phyloP scores from a whole-genome alignment of 805 yeast species.

The Blastobotrys attinorum region DNA sequence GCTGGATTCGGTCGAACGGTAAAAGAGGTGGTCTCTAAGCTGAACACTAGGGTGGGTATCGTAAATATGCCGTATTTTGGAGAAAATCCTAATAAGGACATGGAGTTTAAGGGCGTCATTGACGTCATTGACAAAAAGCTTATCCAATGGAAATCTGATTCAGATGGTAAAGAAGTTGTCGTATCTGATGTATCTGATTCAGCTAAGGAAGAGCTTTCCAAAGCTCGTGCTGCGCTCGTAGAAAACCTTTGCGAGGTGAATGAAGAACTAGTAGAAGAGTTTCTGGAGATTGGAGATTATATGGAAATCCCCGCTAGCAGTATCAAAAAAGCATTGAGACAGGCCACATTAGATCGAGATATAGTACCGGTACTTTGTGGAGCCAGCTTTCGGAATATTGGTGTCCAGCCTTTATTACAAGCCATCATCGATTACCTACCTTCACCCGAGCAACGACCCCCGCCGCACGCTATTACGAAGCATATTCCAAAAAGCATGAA shows the following conservation, averaged over 20 bases:
- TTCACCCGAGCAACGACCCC: constrained; percentile 57
- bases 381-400: constrained; percentile 84
- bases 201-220: constrained; percentile 40
- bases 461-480: constrained; percentile 41
- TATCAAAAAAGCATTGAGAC: constrained; percentile 54
- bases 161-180: constrained; percentile 44
- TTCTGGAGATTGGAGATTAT: constrained; percentile 64
- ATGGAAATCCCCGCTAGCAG: constrained; percentile 47
- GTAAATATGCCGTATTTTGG: constrained; percentile 72
- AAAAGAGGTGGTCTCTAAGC: constrained; percentile 66
- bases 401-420: constrained; percentile 90
- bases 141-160: constrained; percentile 33
- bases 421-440: constrained; percentile 75
- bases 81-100: constrained; percentile 32
- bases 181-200: constrained; percentile 36
- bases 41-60: constrained; percentile 65
- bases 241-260: constrained; percentile 82
- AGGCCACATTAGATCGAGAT: constrained; percentile 48
- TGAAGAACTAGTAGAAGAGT: constrained; percentile 67
- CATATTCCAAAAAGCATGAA: constrained; percentile 17
- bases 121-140: constrained; percentile 63
- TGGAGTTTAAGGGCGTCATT: constrained; percentile 57
- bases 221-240: constrained; percentile 64
- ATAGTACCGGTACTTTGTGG: constrained; percentile 86
- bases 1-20: constrained; percentile 92